Evolutionary conservation across 2,329 filamentous ascomycete species (phyloP), one percentile per base, ranked within the genome.

Genomic region (Emydomyces testavorans): DNA sequence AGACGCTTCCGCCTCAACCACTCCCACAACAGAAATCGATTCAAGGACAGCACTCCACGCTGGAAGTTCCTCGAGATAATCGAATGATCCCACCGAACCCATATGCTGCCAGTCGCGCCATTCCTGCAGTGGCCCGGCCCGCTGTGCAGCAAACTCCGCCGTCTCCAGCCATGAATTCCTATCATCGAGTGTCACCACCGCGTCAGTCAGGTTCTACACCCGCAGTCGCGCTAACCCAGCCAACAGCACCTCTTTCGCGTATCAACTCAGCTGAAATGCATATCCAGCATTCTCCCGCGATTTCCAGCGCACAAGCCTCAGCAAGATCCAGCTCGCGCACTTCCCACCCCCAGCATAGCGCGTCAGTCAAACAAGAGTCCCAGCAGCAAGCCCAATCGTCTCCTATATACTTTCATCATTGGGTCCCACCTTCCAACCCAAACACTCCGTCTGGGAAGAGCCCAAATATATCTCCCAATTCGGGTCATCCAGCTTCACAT

Each of bases 321-420:
- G 4, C 40, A 4, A n/a, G 32, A 7, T 11, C 41, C 11, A 24
- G 7, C 28, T 31, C 40, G 11, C 47, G 39, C 20, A 10, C 47
- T 26, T 34, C 40, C 20, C 57, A 59, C 46, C 57, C 59, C 48
- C 58, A 56, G 13, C 39, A 68, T 59, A 53, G 59, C 4, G 56
- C 63, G n/a, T 55, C 60, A 28, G 62, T 61, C 13, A 53, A 21
- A 46, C 64, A 24, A 53, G 59, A 28, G 64, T 70, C 57, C 61
- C 70, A 52, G 7, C 55, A 83, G 55, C 78, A 80, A 39, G 67
- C 77, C 37, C 72, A 81, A 53, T 75, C 79, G 15, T 85, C 83
- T 34, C 80, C 82, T 18, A 84, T 94, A 40, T 92, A 86, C 65
- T 94, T 94, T 63, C 86, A 94, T 61, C 86, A 94, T 62, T 94